A percentile compares a stretch with the other conserved stretches of the same genome.
These are phyloP conservation scores for Warburgia ugandensis DNA, from an alignment of 164 flowering plant genomes.

Conservation along the genomic window DNA sequence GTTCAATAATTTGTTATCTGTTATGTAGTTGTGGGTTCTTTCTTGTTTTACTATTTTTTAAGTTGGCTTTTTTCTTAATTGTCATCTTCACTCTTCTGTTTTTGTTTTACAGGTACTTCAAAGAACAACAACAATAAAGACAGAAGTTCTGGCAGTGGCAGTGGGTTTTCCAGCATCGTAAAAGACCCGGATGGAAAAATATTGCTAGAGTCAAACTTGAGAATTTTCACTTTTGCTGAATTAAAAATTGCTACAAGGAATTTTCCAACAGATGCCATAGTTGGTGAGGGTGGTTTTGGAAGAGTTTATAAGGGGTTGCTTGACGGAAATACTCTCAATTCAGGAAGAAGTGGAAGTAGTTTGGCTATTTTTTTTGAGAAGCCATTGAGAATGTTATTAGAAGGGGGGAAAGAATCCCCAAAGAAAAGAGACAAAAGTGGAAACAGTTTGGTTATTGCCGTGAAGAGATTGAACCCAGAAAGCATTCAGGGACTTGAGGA, in stretches of 20 bases:
- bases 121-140: not conserved
- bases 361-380: too few relatives aligned
- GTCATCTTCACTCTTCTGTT: too few relatives aligned
- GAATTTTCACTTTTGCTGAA: slow-evolving; percentile 57
- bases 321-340: slow-evolving; percentile 39
- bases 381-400: too few relatives aligned
- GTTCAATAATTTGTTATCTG: too few relatives aligned
- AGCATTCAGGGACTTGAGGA: slow-evolving; percentile 60
- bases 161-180: slow-evolving; percentile 11
- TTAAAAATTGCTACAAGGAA: slow-evolving; percentile 62
- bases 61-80: too few relatives aligned
- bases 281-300: slow-evolving; percentile 94
- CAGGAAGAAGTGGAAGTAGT: too few relatives aligned
- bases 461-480: slow-evolving; percentile 60
- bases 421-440: too few relatives aligned
- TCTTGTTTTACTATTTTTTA: too few relatives aligned
- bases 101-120: too few relatives aligned
- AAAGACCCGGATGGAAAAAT: slow-evolving; percentile 40
- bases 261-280: slow-evolving; percentile 57
- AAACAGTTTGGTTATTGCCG: slow-evolving; percentile 48
- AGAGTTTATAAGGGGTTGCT: slow-evolving; percentile 87
- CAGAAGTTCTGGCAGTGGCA: slow-evolving; percentile 4
- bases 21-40: too few relatives aligned
- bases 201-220: slow-evolving; percentile 42
- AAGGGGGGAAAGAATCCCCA: too few relatives aligned